A percentile compares a stretch with the other conserved stretches of the same genome.
Conservation (phyloP, 805 yeast genomes). For the Myxozyma nipponensis region DNA sequence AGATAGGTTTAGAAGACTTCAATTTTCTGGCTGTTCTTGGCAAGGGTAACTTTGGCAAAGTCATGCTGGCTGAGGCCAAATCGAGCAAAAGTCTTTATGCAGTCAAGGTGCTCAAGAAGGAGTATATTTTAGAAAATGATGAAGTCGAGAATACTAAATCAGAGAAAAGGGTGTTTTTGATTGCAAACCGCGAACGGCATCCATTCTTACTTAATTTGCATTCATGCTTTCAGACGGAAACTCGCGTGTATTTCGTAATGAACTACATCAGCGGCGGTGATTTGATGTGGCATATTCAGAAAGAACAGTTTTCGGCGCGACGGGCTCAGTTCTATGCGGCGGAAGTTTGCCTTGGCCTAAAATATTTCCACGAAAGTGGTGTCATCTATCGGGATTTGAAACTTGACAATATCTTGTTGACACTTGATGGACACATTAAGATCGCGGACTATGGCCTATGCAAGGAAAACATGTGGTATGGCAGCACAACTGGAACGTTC, state of each 20-base stretch:
- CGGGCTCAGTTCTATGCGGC: conserved; percentile 98
- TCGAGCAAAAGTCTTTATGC: conserved; percentile 82
- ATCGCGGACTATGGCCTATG: conserved; percentile 97
- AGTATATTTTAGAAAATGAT: conserved; percentile 89
- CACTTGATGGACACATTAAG: conserved; percentile 90
- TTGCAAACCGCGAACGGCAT: conserved; percentile 82
- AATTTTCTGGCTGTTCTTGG: conserved; percentile 92
- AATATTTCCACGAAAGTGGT: conserved; percentile 92
- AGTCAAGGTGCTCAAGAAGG: conserved; percentile 93
- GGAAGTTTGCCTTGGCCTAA: conserved; percentile 85
- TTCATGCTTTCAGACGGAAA: conserved; percentile 97
- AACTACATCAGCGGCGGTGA: conserved; percentile 98
- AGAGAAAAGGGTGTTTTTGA: conserved; percentile 83
- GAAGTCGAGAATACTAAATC: conserved; percentile 94
- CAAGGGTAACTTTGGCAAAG: conserved; percentile 98
- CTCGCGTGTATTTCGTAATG: conserved; percentile 96
- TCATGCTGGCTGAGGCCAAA: conserved; percentile 92
- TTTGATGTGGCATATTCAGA: conserved; percentile 98
- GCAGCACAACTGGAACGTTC: conserved; percentile 84
- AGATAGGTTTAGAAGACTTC: conserved; percentile 88
- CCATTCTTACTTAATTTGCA: conserved; percentile 88
- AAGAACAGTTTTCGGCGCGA: conserved; percentile 77
- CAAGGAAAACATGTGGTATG: conserved; percentile 86
- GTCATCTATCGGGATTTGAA: conserved; percentile 95
- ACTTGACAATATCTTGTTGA: conserved; percentile 85